phyloP scores from a whole-genome alignment of 495 filamentous ascomycete species.

The Aspergillus avenaceus region DNA sequence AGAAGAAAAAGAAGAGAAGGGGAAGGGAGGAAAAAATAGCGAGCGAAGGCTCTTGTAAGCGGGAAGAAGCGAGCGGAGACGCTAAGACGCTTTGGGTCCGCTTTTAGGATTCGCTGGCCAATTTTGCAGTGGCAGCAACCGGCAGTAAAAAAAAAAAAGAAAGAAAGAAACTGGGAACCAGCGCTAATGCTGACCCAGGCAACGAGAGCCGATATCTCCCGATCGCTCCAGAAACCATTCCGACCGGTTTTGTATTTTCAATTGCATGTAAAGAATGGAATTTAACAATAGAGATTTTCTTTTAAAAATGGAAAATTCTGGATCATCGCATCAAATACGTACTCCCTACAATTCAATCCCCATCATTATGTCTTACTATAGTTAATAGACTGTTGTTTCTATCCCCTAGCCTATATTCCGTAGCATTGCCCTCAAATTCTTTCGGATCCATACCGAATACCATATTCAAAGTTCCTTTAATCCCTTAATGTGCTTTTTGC shows the following conservation, averaged over 20 bases:
- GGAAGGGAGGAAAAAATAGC: slow-evolving; percentile 36
- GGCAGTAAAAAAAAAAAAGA: slow-evolving; percentile 13
- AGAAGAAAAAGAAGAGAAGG: slow-evolving; percentile 28
- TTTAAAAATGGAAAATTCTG: too few species aligned
- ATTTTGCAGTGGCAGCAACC: slow-evolving; percentile 8
- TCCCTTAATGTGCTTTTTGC: background rate
- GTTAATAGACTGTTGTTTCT: too few species aligned
- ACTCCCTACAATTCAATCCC: too few species aligned
- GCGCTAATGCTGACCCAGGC: slow-evolving; percentile 27
- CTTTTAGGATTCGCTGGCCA: slow-evolving; percentile 8
- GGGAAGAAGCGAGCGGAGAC: slow-evolving; percentile 39
- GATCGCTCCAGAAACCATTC: slow-evolving; percentile 28
- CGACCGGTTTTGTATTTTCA: slow-evolving; percentile 4
- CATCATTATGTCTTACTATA: too few species aligned
- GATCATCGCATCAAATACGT: too few species aligned
- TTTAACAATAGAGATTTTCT: background rate
- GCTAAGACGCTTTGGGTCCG: slow-evolving; percentile 24
- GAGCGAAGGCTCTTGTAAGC: slow-evolving; percentile 40
- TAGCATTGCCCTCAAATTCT: too few species aligned
- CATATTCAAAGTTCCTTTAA: slow-evolving; percentile 1
- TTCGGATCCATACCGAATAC: background rate
- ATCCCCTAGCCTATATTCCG: too few species aligned
- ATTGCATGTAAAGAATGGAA: background rate
- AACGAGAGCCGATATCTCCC: slow-evolving; percentile 43
- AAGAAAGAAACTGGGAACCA: slow-evolving; percentile 16